Conservation (phyloP, 2,329 filamentous ascomycete species). For the Dendryphion nanum region DNA sequence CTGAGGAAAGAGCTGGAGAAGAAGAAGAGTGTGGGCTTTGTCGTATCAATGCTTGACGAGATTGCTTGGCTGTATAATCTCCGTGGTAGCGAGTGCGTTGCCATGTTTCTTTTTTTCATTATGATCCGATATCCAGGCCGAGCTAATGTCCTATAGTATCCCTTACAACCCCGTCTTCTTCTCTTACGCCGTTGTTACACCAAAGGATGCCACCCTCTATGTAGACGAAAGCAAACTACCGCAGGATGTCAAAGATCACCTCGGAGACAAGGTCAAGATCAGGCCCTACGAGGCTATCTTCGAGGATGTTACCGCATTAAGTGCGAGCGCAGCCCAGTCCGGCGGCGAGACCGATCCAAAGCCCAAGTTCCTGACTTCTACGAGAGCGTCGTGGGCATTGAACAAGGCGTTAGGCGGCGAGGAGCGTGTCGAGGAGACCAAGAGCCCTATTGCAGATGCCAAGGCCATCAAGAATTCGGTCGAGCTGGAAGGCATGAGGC, state of each 20-base stretch:
- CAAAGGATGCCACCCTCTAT: conserved; percentile 73
- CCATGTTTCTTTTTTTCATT: too few species aligned
- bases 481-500: conserved; percentile 88
- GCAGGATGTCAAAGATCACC: conserved; percentile 65
- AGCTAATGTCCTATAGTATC: conserved; percentile 57
- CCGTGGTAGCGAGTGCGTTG: conserved; percentile 71
- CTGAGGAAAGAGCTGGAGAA: conserved; percentile 89
- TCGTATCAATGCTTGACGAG: conserved; percentile 94
- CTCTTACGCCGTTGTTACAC: conserved; percentile 87
- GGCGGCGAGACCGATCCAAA: conserved; percentile 32
- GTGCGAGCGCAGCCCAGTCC: conserved; percentile 37
- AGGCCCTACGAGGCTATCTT: conserved; percentile 84
- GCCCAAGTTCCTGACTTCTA: conserved; percentile 79
- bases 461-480: conserved; percentile 93
- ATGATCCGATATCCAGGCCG: conserved; percentile 3
- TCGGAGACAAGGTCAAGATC: conserved; percentile 68
- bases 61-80: conserved; percentile 99
- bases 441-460: conserved; percentile 83
- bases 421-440: conserved; percentile 76
- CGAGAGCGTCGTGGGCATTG: conserved; percentile 88
- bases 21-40: conserved; percentile 81
- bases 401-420: conserved; percentile 84
- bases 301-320: conserved; percentile 68
- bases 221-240: conserved; percentile 77
- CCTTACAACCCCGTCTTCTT: conserved; percentile 99